These are phyloP conservation scores for Saccharomyces hybrid DNA, from an alignment of 1,139 yeast species.

Conservation along the genomic window DNA sequence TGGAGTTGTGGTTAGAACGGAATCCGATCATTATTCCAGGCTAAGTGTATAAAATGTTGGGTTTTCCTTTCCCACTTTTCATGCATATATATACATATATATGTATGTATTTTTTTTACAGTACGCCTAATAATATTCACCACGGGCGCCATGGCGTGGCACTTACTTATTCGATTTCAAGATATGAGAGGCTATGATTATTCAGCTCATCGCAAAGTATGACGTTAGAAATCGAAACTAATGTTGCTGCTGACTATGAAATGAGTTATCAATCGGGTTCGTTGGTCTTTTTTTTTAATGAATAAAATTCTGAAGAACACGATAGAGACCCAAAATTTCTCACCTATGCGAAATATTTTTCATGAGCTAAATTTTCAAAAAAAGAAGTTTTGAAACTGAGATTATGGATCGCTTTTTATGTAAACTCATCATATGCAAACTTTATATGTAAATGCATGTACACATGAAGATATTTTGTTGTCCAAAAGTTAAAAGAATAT, in stretches of 20 bases:
- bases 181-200: not conserved
- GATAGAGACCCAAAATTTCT: too few relatives aligned
- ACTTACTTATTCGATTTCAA: not conserved
- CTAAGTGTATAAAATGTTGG: not conserved
- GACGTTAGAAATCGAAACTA: not conserved
- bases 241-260: not conserved
- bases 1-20: slow-evolving; percentile 10
- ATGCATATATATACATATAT: not conserved
- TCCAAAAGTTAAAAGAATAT: slow-evolving; percentile 16
- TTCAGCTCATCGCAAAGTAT: too few relatives aligned
- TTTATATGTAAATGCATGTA: not conserved
- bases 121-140: not conserved
- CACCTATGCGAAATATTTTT: not conserved
- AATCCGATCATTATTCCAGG: not conserved
- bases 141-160: not conserved
- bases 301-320: not conserved
- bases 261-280: not conserved
- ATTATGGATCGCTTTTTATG: not conserved
- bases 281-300: not conserved
- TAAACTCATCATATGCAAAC: not conserved
- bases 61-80: not conserved
- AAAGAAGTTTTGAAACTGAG: too few relatives aligned
- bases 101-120: not conserved
- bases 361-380: not conserved
- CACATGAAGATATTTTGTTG: not conserved